A percentile compares a stretch with the other conserved stretches of the same genome.
Evolutionary conservation across 305 asterid species (phyloP).

Genomic region (Withania somnifera): DNA sequence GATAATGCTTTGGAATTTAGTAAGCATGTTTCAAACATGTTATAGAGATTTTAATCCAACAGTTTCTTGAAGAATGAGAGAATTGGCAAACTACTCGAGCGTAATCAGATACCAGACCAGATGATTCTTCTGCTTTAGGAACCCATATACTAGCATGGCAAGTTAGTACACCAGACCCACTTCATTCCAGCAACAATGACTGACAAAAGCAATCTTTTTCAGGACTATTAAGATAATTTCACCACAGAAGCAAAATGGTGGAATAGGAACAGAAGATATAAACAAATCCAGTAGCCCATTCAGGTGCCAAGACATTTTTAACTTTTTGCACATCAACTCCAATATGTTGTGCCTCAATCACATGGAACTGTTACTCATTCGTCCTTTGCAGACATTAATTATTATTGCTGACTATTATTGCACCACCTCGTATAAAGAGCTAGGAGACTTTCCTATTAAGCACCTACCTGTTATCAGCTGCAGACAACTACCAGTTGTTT

Average conservation of each 20-base stretch:
- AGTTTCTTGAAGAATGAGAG: neutral
- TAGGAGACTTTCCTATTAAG: neutral
- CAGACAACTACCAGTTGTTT: neutral
- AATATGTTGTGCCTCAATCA: neutral
- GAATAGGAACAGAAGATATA: conserved; percentile 1
- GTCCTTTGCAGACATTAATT: neutral
- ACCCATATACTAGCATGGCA: neutral
- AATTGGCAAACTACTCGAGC: neutral
- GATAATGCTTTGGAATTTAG: neutral
- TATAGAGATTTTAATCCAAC: neutral
- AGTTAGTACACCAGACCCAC: neutral
- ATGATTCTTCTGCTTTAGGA: neutral
- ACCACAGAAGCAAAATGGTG: neutral
- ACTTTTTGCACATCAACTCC: neutral
- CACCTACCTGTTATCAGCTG: neutral
- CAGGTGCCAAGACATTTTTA: neutral
- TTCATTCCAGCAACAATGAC: neutral
- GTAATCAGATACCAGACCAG: neutral
- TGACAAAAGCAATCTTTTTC: neutral
- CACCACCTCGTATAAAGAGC: neutral
- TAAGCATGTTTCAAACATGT: neutral
- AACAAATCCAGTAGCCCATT: neutral
- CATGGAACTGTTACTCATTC: neutral
- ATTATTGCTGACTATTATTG: neutral
- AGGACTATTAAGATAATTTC: neutral